Evolutionary conservation across 257 asterid genomes (phyloP), one percentile per base, ranked within the genome.

Genomic region (Scutellaria galericulata): DNA sequence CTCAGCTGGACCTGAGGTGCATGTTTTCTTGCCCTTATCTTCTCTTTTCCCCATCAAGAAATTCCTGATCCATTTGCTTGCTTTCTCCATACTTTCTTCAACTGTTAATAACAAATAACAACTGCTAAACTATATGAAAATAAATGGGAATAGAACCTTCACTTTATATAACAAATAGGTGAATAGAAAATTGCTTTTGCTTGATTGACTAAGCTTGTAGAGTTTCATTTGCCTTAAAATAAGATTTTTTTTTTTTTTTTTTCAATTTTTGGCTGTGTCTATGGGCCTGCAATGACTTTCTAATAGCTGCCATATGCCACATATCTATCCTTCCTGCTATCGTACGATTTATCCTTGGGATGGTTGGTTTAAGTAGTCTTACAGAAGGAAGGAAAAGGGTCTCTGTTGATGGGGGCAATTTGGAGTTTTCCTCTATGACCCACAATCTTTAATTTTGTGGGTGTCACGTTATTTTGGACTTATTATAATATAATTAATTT

Each of bases 61-160:
- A 73, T 84, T 87, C 77, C 84, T 81, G 73, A 89, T 83, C 97
- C 97, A 89, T 80, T 72, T 86, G 78, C 89, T 77, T 77, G 94
- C 96, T 79, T 84, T 87, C 42, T 83, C 94, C 96, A 91, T 88
- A 60, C 53, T 53, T 65, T 71, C 53, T 53, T 65, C 69, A 51
- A 56, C 75, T 31, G 40, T 18, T 41, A 64, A 7, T 8, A 44
- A 27, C 56, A 5, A 39, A 50, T 57, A 31, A 41, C 14, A 71
- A 18, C 35, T 62, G 45, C 65, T 47, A 27, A 7, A 45, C 20
- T 15, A 52, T 24, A 20, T 4, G n/a, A 39, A 24, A 6, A 51
- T 20, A 15, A 22, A 41, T 50, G 56, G 50, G 57, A 31, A 15
- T 24, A 53, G 50, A 27, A 18, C 8, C 13, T 35, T 13, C 50